Conservation (phyloP, 805 yeast genomes). For the Kuraishia piskuri region DNA sequence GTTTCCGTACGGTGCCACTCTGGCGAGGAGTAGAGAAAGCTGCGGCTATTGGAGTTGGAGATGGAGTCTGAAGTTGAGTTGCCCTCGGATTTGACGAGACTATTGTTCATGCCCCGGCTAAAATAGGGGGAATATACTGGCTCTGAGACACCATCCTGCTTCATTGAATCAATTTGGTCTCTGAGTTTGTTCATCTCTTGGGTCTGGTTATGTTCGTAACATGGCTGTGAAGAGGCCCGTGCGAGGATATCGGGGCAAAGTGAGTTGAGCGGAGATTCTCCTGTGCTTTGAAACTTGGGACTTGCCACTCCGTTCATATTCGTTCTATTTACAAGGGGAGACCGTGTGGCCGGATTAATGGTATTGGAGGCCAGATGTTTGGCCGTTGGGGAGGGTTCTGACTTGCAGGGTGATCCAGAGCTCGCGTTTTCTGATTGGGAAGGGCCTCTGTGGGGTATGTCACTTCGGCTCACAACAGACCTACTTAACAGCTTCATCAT, state of each 20-base stretch:
- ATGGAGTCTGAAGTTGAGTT: too few relatives aligned
- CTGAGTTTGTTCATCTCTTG: not conserved
- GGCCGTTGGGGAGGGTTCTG: too few relatives aligned
- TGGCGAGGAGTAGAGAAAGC: not conserved
- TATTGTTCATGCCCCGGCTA: not conserved
- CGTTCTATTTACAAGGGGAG: too few relatives aligned
- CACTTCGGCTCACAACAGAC: not conserved
- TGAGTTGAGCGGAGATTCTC: not conserved
- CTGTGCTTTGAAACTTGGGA: not conserved
- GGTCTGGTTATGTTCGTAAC: not conserved
- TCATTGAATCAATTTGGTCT: not conserved
- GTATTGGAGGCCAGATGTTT: too few relatives aligned
- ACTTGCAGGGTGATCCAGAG: too few relatives aligned
- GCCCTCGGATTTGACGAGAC: not conserved
- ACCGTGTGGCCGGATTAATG: too few relatives aligned
- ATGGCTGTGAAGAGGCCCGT: not conserved
- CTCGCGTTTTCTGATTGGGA: too few relatives aligned
- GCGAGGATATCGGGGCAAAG: not conserved
- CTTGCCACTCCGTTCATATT: too few relatives aligned
- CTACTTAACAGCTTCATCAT: not conserved
- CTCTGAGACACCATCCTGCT: not conserved
- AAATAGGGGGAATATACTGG: not conserved
- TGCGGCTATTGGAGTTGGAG: too few relatives aligned
- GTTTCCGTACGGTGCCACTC: constrained; percentile 2
- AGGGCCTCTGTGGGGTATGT: too few relatives aligned